phyloP scores from a whole-genome alignment of 192 early-diverging fungal genomes.

The Spizellomyces sp. region DNA sequence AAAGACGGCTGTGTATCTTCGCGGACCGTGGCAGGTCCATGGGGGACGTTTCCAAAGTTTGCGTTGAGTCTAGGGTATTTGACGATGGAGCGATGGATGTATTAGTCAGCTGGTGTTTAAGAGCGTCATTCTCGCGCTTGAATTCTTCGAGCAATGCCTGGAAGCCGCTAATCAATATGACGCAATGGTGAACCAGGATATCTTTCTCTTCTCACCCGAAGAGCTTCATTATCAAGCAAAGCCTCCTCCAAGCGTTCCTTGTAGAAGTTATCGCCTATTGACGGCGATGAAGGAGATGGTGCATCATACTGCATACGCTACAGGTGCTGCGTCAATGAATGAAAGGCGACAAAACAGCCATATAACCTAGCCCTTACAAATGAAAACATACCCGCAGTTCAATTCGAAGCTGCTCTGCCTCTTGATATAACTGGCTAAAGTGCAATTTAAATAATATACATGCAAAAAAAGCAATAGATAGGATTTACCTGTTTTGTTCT shows the following conservation, averaged over 20 bases:
- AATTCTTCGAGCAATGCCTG: slow-evolving; percentile 22
- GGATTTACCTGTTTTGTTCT: slow-evolving; percentile 12
- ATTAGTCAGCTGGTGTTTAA: not conserved
- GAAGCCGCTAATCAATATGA: slow-evolving; percentile 11
- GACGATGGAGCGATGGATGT: not conserved
- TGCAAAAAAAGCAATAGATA: too few relatives aligned
- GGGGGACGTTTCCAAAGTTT: too few relatives aligned
- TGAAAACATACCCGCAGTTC: slow-evolving; percentile 38
- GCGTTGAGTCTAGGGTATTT: too few relatives aligned
- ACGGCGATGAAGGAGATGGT: not conserved
- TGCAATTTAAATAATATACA: too few relatives aligned
- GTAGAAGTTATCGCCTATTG: slow-evolving; percentile 27
- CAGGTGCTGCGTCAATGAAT: too few relatives aligned
- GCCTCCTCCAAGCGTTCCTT: slow-evolving; percentile 38
- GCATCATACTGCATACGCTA: slow-evolving; percentile 31
- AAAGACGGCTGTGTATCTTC: too few relatives aligned
- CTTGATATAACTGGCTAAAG: slow-evolving; percentile 12
- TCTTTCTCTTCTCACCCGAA: slow-evolving; percentile 18
- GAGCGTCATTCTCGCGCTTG: slow-evolving; percentile 4
- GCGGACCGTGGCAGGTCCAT: too few relatives aligned
- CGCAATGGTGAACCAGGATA: not conserved
- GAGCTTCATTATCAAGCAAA: slow-evolving; percentile 35
- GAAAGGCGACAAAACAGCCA: too few relatives aligned
- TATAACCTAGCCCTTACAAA: too few relatives aligned
- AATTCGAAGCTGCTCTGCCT: slow-evolving; percentile 30